Conservation (phyloP, 139 green algal species). For the Astrephomene gubernaculifera region DNA sequence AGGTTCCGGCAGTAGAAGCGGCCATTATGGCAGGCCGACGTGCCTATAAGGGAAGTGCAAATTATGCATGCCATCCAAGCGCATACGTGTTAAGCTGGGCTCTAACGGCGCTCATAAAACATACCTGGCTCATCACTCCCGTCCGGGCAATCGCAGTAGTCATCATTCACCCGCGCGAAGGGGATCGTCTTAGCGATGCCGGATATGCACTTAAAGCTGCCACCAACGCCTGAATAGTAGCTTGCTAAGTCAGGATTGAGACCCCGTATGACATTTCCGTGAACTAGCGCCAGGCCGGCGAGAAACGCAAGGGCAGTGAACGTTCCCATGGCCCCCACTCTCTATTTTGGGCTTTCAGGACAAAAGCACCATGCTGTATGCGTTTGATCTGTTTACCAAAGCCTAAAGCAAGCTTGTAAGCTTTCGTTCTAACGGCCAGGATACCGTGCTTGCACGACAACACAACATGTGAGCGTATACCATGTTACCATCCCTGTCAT, state of each 20-base stretch:
- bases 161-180: constrained; percentile 86
- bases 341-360: constrained; percentile 4
- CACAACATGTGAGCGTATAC: too few species aligned
- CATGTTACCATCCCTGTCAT: too few species aligned
- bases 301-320: not conserved
- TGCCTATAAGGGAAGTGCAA: constrained; percentile 74
- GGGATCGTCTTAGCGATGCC: constrained; percentile 67
- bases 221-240: constrained; percentile 42
- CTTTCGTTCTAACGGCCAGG: too few species aligned
- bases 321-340: too few species aligned
- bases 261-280: constrained; percentile 29
- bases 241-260: constrained; percentile 42
- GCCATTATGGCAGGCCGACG: constrained; percentile 84
- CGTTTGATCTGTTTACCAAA: too few species aligned
- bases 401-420: too few species aligned
- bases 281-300: not conserved
- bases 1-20: constrained; percentile 92
- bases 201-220: constrained; percentile 79
- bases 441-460: too few species aligned
- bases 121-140: constrained; percentile 94
- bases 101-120: too few species aligned
- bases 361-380: not conserved
- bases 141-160: constrained; percentile 96
- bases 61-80: too few species aligned
- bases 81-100: too few species aligned